Evolutionary conservation across 345 rosid genomes (phyloP).

Genomic region (Lepidium sativum): DNA sequence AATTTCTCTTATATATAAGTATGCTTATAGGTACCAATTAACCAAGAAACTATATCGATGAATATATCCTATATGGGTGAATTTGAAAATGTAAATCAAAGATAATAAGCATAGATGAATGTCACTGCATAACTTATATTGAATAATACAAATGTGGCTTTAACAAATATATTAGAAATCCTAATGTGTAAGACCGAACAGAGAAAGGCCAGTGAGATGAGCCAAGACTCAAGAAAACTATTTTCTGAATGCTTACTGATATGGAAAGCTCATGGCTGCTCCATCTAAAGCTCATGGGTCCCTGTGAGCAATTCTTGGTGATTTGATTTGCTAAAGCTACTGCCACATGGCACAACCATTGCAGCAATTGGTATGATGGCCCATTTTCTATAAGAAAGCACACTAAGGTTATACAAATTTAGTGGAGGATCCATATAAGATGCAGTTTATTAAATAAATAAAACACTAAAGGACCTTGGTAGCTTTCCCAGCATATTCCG

Average conservation of each 20-base stretch:
- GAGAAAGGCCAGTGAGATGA: conserved; percentile 5
- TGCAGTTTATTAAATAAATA: conserved; percentile 3
- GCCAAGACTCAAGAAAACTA: conserved; percentile 19
- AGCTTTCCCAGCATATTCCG: conserved; percentile 16
- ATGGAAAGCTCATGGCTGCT: conserved; percentile 22
- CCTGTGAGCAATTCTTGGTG: conserved; percentile 21
- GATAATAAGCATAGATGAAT: conserved; percentile 1
- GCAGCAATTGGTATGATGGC: conserved; percentile 20
- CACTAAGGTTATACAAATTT: conserved; percentile 23
- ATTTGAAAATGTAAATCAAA: background rate
- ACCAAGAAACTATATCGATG: background rate
- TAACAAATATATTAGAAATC: background rate
- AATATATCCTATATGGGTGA: background rate
- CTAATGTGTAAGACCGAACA: background rate
- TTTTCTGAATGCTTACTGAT: background rate
- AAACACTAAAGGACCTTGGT: conserved; percentile 11
- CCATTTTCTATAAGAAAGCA: conserved; percentile 17
- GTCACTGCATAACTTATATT: conserved; percentile 5
- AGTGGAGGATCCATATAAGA: conserved; percentile 46
- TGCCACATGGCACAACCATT: conserved; percentile 20
- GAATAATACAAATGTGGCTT: conserved; percentile 13
- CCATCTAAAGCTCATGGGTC: conserved; percentile 26
- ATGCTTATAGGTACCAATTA: background rate
- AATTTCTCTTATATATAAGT: background rate
- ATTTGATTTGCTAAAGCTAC: conserved; percentile 20